Conservation (phyloP, 169 alveolate species). For the Babesia bovis region DNA sequence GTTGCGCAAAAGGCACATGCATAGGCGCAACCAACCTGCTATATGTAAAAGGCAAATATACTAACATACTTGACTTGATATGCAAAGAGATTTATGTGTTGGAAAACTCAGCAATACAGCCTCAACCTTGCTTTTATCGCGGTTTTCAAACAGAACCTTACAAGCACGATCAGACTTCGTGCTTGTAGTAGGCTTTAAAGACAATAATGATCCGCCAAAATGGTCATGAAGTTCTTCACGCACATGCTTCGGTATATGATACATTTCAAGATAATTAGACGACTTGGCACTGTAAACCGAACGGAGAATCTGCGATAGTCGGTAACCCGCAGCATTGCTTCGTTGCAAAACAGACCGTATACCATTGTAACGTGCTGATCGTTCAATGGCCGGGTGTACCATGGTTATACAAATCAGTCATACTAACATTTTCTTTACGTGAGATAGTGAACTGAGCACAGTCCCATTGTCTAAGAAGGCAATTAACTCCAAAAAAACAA, state of each 20-base stretch:
- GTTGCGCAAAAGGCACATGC: constrained; percentile 86
- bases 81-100: constrained; percentile 81
- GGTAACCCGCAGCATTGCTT: constrained; percentile 53
- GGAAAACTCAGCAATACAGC: constrained; percentile 80
- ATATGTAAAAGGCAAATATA: background rate
- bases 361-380: constrained; percentile 50
- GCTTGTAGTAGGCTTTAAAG: constrained; percentile 67
- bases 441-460: too few relatives aligned
- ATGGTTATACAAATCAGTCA: background rate
- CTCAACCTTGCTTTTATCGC: constrained; percentile 81
- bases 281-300: constrained; percentile 71
- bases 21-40: constrained; percentile 82
- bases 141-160: constrained; percentile 77
- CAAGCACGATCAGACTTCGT: constrained; percentile 76
- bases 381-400: constrained; percentile 36
- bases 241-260: constrained; percentile 69
- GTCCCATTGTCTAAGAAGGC: too few relatives aligned
- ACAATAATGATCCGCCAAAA: constrained; percentile 62
- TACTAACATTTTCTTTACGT: background rate
- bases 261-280: constrained; percentile 63
- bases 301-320: constrained; percentile 69
- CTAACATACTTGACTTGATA: constrained; percentile 77
- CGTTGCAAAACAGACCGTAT: constrained; percentile 29
- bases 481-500: too few relatives aligned
- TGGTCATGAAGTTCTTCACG: constrained; percentile 65